Conservation (phyloP, 208 protist species). For the Trichomonas vaginalis region DNA sequence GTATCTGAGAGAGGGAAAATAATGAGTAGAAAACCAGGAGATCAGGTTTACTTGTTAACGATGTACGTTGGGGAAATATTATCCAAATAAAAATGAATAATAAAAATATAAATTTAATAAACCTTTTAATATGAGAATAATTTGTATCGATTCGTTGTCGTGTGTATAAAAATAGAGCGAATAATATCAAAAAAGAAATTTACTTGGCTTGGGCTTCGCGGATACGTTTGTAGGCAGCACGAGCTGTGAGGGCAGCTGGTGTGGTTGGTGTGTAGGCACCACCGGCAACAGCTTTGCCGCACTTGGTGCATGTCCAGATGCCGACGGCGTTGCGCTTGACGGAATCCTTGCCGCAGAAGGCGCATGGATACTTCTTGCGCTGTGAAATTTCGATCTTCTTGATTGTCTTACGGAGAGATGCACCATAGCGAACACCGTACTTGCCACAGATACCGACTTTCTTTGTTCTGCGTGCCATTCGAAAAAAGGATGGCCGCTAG, state of each 20-base stretch:
- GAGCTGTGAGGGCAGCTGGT: conserved; percentile 17
- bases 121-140: too few species aligned
- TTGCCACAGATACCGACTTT: conserved; percentile 55
- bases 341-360: conserved; percentile 51
- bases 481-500: background rate
- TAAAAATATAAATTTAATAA: too few species aligned
- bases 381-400: conserved; percentile 47
- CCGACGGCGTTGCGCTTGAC: conserved; percentile 46
- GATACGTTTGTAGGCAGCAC: conserved; percentile 21
- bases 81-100: too few species aligned
- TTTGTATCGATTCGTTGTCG: too few species aligned
- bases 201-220: conserved; percentile 8
- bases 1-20: too few species aligned
- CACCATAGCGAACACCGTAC: conserved; percentile 53
- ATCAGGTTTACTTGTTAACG: too few species aligned
- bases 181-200: background rate
- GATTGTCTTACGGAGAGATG: conserved; percentile 44
- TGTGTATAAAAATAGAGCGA: too few species aligned
- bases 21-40: too few species aligned
- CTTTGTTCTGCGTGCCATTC: conserved; percentile 38
- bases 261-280: conserved; percentile 39
- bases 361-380: conserved; percentile 38
- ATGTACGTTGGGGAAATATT: too few species aligned
- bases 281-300: conserved; percentile 38
- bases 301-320: conserved; percentile 53